Conservation (phyloP, 169 alveolate genomes). For the Theileria parva region DNA sequence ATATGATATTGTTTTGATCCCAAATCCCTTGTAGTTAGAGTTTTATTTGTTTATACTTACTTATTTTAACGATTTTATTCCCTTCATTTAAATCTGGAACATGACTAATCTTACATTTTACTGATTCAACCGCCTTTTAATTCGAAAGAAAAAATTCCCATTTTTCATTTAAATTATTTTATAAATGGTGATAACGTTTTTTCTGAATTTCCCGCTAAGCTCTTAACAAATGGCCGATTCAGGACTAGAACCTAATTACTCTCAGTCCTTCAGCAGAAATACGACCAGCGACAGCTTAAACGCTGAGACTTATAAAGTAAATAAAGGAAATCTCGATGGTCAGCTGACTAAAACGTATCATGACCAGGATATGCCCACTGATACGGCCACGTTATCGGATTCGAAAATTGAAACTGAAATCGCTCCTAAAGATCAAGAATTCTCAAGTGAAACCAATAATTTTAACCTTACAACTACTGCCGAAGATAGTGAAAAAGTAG, state of each 20-base stretch:
- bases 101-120: not conserved
- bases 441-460: not conserved
- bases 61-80: not conserved
- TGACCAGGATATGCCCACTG: conserved; percentile 27
- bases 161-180: not conserved
- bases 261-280: not conserved
- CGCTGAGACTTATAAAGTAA: conserved; percentile 36
- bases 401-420: conserved; percentile 9
- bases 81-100: not conserved
- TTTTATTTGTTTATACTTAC: not conserved
- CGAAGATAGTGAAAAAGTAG: conserved; percentile 2
- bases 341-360: not conserved
- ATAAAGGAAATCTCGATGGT: not conserved
- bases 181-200: not conserved
- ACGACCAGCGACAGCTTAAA: not conserved
- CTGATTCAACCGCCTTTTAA: not conserved
- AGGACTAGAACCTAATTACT: not conserved
- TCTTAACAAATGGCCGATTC: conserved; percentile 6
- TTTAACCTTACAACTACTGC: conserved; percentile 29
- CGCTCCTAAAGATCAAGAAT: conserved; percentile 6
- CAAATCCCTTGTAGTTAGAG: not conserved
- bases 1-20: not conserved
- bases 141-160: not conserved
- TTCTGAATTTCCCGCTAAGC: not conserved
- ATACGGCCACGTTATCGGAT: not conserved